Conservation (phyloP, 2,329 filamentous ascomycete genomes). For the Talaromyces sp. region DNA sequence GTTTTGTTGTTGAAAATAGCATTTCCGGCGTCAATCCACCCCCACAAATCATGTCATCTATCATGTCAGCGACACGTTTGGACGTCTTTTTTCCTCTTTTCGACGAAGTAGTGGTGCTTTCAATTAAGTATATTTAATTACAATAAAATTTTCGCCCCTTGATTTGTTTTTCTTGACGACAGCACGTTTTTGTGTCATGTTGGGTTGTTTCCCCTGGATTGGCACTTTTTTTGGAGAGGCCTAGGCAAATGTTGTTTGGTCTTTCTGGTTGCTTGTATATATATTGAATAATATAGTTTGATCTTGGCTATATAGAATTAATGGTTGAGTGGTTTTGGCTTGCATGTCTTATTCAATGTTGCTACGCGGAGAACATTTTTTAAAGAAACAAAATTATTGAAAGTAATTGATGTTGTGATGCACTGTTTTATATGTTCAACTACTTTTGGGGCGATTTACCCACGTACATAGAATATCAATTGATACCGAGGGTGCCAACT, state of each 20-base stretch:
- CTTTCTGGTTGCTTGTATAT: background rate
- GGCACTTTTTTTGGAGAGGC: background rate
- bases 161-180: background rate
- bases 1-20: background rate
- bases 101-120: background rate
- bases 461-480: too few relatives aligned
- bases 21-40: background rate
- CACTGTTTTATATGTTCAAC: too few relatives aligned
- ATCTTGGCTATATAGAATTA: background rate
- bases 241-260: background rate
- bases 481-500: background rate
- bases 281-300: background rate
- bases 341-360: too few relatives aligned
- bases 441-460: too few relatives aligned
- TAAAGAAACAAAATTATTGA: too few relatives aligned
- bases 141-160: background rate
- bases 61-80: constrained; percentile 1
- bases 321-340: background rate
- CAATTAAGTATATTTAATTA: background rate
- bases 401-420: too few relatives aligned
- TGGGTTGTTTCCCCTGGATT: background rate
- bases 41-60: background rate
- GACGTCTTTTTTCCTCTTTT: background rate
- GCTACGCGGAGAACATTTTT: too few relatives aligned
- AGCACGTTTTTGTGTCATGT: background rate